phyloP scores from a whole-genome alignment of 1,139 yeast species.

The Lipomyces yarrowii region DNA sequence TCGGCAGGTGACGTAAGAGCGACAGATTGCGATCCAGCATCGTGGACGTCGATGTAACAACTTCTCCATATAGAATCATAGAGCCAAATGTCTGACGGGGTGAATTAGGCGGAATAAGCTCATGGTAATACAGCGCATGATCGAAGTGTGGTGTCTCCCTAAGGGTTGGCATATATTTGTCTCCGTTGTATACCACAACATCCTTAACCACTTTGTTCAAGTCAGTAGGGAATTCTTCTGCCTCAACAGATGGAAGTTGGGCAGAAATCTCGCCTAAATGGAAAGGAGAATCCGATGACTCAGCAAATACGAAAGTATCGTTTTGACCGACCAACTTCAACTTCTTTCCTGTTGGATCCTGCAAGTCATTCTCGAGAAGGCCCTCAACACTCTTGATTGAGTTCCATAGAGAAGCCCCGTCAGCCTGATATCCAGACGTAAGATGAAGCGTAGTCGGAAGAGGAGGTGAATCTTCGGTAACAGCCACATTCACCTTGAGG shows the following conservation, averaged over 20 bases:
- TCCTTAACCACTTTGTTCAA: conserved; percentile 60
- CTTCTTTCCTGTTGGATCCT: background rate
- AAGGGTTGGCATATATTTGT: conserved; percentile 49
- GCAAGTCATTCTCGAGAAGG: conserved; percentile 7
- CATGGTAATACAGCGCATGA: conserved; percentile 56
- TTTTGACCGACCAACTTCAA: conserved; percentile 50
- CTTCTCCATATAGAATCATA: conserved; percentile 70
- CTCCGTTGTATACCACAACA: conserved; percentile 49
- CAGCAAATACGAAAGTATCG: conserved; percentile 56
- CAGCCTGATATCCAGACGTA: conserved; percentile 15
- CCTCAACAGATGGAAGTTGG: conserved; percentile 33
- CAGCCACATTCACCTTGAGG: conserved; percentile 59
- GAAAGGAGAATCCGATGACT: conserved; percentile 28
- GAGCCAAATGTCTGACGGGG: conserved; percentile 40
- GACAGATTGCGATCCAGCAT: conserved; percentile 72
- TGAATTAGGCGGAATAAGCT: conserved; percentile 41
- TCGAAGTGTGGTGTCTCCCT: conserved; percentile 71
- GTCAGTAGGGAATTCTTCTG: conserved; percentile 47
- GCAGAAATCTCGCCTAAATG: conserved; percentile 26
- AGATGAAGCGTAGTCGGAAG: conserved; percentile 63
- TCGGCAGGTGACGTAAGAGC: conserved; percentile 62
- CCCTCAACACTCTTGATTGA: conserved; percentile 9
- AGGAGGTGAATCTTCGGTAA: conserved; percentile 57
- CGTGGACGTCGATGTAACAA: conserved; percentile 83
- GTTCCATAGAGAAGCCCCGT: conserved; percentile 4